Base-by-base conservation (phyloP, 768 basidiomycete genomes). In the Hirschioporus abietinus region DNA sequence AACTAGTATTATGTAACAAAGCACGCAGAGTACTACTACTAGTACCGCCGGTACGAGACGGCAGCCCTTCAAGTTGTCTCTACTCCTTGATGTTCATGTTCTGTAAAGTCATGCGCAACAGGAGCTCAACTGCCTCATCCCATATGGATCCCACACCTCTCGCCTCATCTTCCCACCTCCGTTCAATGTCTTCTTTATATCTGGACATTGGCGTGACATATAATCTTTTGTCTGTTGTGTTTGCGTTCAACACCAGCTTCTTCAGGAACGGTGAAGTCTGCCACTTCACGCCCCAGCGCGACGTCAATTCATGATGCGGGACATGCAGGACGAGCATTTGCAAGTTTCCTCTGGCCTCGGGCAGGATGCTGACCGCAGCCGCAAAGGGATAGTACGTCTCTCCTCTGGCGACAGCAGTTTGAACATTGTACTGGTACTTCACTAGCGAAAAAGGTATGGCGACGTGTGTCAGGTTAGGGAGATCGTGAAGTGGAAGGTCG, bases 161-260 rank as follows among this genome's bases (percentile, higher is more conserved):
- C 20, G 12, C 42, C 42, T 52, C 42, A n/a, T 52, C 42, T 52
- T 52, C 42, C 42, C 42, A 52, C 15, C 12, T 15, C 15, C 12
- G 15, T 52, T 15, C 18, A 63, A 67, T 65, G 36, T 64, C 66
- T 20, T 63, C 67, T 15, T 64, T 68, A 52, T 57, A 63, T 58
- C 66, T 65, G 20, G 60, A 65, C 36, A 68, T 67, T 61, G 59
- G 52, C n/a, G 61, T 70, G 65, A 57, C 57, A 63, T 34, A 58
- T 25, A 27, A n/a, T 27, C 26, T 42, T 26, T 66, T 64, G 30
- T 35, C 25, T 61, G n/a, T 10, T 66, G 58, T 52, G 42, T 52
- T 52, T 10, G 42, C 42, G 12, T 52, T 52, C 20, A 52, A 20
- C 15, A 52, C 42, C 42, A 52, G 12, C 12, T 52, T 52, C 20